Evolutionary conservation across 805 yeast genomes (phyloP).

Genomic region (Kurtzmaniella cleridarum): DNA sequence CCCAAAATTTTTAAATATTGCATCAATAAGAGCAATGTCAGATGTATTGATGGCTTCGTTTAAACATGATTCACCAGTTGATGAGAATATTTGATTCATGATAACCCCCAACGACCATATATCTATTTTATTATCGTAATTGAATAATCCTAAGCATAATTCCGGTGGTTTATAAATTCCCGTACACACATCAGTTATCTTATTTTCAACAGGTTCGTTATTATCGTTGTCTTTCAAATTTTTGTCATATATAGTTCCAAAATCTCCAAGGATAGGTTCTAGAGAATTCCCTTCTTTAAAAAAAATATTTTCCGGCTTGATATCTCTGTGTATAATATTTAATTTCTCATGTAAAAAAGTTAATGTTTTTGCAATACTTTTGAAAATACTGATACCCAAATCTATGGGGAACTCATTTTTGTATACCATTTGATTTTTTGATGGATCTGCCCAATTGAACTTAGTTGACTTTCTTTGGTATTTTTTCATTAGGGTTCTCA

Average conservation of each 20-base stretch:
- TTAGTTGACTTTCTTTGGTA: conserved; percentile 15
- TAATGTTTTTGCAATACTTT: conserved; percentile 19
- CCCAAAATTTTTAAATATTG: conserved; percentile 56
- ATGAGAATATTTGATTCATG: conserved; percentile 45
- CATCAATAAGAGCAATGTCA: conserved; percentile 55
- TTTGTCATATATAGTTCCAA: conserved; percentile 47
- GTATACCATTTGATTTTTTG: conserved; percentile 6
- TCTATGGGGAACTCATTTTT: conserved; percentile 12
- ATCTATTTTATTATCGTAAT: conserved; percentile 55
- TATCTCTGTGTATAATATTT: conserved; percentile 37
- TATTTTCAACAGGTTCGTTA: conserved; percentile 37
- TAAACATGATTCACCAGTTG: conserved; percentile 19
- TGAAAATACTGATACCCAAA: conserved; percentile 9
- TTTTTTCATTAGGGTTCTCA: conserved; percentile 18
- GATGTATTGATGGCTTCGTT: conserved; percentile 36
- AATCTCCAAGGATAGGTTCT: conserved; percentile 49
- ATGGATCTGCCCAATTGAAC: conserved; percentile 21
- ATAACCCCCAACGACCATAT: conserved; percentile 70
- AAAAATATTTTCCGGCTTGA: conserved; percentile 34
- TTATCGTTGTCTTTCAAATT: conserved; percentile 5
- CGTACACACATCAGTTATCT: conserved; percentile 58
- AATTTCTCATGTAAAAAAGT: conserved; percentile 21
- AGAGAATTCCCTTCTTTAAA: conserved; percentile 16
- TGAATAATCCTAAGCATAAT: conserved; percentile 51
- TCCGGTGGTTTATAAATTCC: conserved; percentile 74